Percentiles rank a stretch among this genome's conserved stretches.
phyloP scores from a whole-genome alignment of 2,329 filamentous ascomycete species.

The Neoascochyta sp. region DNA sequence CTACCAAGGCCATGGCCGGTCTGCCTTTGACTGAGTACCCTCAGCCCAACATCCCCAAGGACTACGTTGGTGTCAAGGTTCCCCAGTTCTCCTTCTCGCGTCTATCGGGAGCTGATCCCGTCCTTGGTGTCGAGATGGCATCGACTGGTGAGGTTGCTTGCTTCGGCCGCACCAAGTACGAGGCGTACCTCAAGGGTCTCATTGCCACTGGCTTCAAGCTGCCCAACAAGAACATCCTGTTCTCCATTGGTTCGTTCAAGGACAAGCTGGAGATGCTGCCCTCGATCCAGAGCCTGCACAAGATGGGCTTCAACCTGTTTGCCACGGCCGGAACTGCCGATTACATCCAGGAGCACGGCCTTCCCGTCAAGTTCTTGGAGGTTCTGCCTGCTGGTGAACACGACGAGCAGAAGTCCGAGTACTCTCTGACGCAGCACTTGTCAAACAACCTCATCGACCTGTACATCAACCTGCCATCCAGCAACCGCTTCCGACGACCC shows the following conservation, averaged over 20 bases:
- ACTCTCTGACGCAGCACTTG: conserved; percentile 93
- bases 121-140: conserved; percentile 97
- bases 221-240: conserved; percentile 88
- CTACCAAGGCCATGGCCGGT: conserved; percentile 92
- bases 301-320: conserved; percentile 91
- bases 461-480: conserved; percentile 99
- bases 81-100: conserved; percentile 99
- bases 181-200: conserved; percentile 94
- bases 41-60: conserved; percentile 65
- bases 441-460: conserved; percentile 97
- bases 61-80: conserved; percentile 95
- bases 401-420: conserved; percentile 87
- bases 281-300: conserved; percentile 82
- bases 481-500: conserved; percentile 92
- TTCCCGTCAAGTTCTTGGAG: conserved; percentile 91
- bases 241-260: conserved; percentile 96
- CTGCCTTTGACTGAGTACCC: conserved; percentile 81
- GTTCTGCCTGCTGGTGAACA: conserved; percentile 61
- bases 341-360: conserved; percentile 87
- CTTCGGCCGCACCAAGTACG: conserved; percentile 93
- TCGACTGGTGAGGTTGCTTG: conserved; percentile 97
- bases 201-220: conserved; percentile 95
- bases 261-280: conserved; percentile 98
- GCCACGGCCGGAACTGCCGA: conserved; percentile 95
- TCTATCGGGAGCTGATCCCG: conserved; percentile 90